A percentile compares a stretch with the other conserved stretches of the same genome.
These are phyloP conservation scores for Anthoceros angustus DNA, from an alignment of 225 moss, liverwort and hornwort genomes.

Conservation along the genomic window DNA sequence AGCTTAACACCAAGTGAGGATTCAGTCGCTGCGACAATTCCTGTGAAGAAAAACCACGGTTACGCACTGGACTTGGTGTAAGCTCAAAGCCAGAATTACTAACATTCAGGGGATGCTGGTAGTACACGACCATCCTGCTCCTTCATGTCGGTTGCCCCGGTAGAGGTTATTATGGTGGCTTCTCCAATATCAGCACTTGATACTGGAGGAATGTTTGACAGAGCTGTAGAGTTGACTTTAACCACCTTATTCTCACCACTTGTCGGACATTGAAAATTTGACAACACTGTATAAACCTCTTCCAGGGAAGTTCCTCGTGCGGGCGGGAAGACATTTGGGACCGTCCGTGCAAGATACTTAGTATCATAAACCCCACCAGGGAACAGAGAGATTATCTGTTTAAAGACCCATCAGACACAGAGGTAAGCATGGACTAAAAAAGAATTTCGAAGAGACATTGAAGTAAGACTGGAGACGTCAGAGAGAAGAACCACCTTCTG, in stretches of 20 bases:
- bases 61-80: no score
- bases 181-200: neutral
- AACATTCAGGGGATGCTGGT: no score
- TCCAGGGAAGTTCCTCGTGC: slow-evolving; percentile 23
- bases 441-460: neutral
- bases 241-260: slow-evolving; percentile 8
- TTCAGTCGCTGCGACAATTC: no score
- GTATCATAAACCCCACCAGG: slow-evolving; percentile 47
- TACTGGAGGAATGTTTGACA: slow-evolving; percentile 9
- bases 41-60: no score
- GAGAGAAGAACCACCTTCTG: slow-evolving; percentile 19
- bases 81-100: no score
- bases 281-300: slow-evolving; percentile 21
- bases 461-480: neutral
- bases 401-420: neutral
- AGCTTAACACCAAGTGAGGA: no score
- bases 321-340: slow-evolving; percentile 25
- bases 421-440: neutral
- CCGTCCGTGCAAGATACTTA: slow-evolving; percentile 36
- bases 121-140: slow-evolving; percentile 13
- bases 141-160: slow-evolving; percentile 20
- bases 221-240: slow-evolving; percentile 11
- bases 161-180: slow-evolving; percentile 11
- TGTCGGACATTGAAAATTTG: slow-evolving; percentile 7
- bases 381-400: slow-evolving; percentile 31